phyloP scores from a whole-genome alignment of 495 filamentous ascomycete species.

The Penicillium soppii region DNA sequence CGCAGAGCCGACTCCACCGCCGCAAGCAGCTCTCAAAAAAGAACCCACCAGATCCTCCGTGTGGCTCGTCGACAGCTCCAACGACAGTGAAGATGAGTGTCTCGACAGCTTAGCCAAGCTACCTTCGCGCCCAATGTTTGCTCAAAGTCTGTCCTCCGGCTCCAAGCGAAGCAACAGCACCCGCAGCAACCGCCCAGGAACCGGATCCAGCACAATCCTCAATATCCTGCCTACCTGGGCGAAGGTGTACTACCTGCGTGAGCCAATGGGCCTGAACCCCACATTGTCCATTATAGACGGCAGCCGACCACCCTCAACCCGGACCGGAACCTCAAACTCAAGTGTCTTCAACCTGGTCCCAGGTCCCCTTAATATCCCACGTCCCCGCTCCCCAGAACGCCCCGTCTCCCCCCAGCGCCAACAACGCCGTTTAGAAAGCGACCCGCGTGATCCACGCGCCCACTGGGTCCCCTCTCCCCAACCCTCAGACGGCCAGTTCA shows the following conservation, averaged over 20 bases:
- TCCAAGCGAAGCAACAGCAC: slow-evolving; percentile 41
- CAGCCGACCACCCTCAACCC: slow-evolving; percentile 30
- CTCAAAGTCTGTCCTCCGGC: slow-evolving; percentile 34
- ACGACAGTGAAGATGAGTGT: slow-evolving; percentile 34
- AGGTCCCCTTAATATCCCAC: slow-evolving; percentile 25
- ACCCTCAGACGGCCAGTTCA: slow-evolving; percentile 15
- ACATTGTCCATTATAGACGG: slow-evolving; percentile 34
- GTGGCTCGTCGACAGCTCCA: slow-evolving; percentile 45
- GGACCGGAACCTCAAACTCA: slow-evolving; percentile 31
- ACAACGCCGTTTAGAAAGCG: slow-evolving; percentile 27
- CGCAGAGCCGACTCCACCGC: slow-evolving; percentile 18
- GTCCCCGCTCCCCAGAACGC: slow-evolving; percentile 13
- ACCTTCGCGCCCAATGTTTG: slow-evolving; percentile 35
- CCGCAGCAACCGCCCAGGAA: slow-evolving; percentile 39
- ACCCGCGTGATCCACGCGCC: slow-evolving; percentile 45
- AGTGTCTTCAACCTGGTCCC: slow-evolving; percentile 33
- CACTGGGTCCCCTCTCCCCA: slow-evolving; percentile 41
- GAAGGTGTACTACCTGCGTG: slow-evolving; percentile 46
- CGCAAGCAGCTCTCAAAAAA: slow-evolving; percentile 24
- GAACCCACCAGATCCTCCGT: slow-evolving; percentile 40
- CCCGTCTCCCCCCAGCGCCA: slow-evolving; percentile 14
- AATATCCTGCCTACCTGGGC: slow-evolving; percentile 52
- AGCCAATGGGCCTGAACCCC: slow-evolving; percentile 31
- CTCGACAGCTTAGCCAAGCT: slow-evolving; percentile 44
- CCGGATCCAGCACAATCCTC: slow-evolving; percentile 51